Percentiles rank a stretch among this genome's conserved stretches.
These are phyloP conservation scores for Telfairia occidentalis DNA, from an alignment of 331 rosid species.

Conservation along the genomic window DNA sequence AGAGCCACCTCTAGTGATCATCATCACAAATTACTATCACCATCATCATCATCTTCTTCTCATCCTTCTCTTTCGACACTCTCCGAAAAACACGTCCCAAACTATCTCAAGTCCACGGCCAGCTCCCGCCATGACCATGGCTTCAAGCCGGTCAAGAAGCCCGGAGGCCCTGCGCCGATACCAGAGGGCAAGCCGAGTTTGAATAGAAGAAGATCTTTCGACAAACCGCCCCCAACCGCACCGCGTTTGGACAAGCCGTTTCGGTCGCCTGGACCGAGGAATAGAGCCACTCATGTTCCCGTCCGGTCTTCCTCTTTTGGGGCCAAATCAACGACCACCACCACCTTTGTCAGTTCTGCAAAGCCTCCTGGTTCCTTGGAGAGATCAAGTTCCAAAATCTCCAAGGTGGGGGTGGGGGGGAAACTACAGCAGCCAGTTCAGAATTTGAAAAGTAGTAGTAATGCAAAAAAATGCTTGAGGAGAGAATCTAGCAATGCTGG, in stretches of 20 bases:
- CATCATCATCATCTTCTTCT: conserved; percentile 16
- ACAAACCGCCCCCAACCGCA: conserved; percentile 35
- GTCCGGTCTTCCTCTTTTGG: conserved; percentile 13
- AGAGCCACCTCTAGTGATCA: not conserved
- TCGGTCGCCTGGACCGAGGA: conserved; percentile 43
- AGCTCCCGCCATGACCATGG: conserved; percentile 33
- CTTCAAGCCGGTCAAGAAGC: conserved; percentile 20
- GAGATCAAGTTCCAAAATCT: not conserved
- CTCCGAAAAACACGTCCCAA: conserved; percentile 33
- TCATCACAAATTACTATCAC: not conserved
- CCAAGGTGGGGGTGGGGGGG: conserved; percentile 1
- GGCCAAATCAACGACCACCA: conserved; percentile 3
- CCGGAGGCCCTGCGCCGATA: not conserved
- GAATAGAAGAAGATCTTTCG: conserved; percentile 67
- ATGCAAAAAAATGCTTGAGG: conserved; percentile 1
- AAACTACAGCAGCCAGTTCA: not conserved
- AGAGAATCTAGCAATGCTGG: not conserved
- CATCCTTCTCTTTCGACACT: conserved; percentile 1
- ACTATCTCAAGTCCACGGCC: conserved; percentile 49
- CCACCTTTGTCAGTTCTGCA: not conserved
- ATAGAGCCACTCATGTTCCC: conserved; percentile 12
- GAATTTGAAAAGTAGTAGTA: not conserved
- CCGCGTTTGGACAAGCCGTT: conserved; percentile 30
- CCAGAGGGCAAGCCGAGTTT: conserved; percentile 17
- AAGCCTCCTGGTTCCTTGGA: conserved; percentile 9